Conservation (phyloP, 1,139 yeast genomes). For the Debaryomyces sp. region DNA sequence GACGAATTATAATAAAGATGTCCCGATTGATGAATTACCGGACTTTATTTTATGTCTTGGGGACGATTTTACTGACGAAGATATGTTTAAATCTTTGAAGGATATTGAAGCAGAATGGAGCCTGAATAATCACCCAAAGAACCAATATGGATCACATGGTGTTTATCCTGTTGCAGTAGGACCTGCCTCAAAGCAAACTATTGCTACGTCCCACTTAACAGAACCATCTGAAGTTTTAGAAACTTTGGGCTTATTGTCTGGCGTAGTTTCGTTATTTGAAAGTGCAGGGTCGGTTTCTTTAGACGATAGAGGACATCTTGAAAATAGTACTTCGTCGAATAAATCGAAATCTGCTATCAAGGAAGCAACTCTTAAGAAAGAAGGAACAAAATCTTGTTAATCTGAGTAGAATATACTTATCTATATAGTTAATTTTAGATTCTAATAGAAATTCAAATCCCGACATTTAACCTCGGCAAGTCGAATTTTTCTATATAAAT, state of each 20-base stretch:
- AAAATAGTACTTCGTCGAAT: slow-evolving; percentile 47
- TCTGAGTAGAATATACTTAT: neutral
- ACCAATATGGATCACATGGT: slow-evolving; percentile 58
- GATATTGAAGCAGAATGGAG: slow-evolving; percentile 57
- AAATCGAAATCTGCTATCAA: slow-evolving; percentile 42
- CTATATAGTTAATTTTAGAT: neutral
- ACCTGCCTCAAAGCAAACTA: slow-evolving; percentile 86
- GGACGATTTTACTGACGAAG: slow-evolving; percentile 96
- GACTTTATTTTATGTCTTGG: slow-evolving; percentile 90
- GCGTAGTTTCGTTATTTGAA: slow-evolving; percentile 69
- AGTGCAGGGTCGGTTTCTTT: slow-evolving; percentile 74
- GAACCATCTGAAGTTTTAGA: slow-evolving; percentile 88
- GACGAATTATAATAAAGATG: slow-evolving; percentile 25
- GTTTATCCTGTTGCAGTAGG: slow-evolving; percentile 93
- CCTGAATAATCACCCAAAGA: slow-evolving; percentile 36
- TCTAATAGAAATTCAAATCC: neutral
- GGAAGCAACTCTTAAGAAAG: slow-evolving; percentile 34
- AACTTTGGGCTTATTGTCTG: slow-evolving; percentile 77
- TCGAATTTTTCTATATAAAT: neutral
- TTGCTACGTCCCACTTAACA: slow-evolving; percentile 84
- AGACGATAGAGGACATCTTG: slow-evolving; percentile 73
- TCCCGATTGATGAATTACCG: slow-evolving; percentile 56
- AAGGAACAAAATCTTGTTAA: neutral
- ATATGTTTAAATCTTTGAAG: slow-evolving; percentile 83
- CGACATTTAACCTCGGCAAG: neutral